Conservation (phyloP, 177 flowering plant species). For the Vitis hybrid region DNA sequence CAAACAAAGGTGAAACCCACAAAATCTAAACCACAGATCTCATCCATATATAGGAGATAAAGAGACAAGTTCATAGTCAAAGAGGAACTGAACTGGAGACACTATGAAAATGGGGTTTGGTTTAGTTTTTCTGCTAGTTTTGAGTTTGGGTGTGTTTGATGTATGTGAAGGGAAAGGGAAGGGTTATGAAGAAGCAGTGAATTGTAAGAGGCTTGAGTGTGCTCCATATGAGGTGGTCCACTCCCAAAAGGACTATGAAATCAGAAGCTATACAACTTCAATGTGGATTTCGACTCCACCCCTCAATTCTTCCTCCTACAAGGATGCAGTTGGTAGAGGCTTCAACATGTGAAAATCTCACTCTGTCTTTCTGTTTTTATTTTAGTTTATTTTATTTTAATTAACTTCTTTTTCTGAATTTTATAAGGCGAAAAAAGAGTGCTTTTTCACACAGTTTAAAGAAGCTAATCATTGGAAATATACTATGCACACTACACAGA, state of each 20-base stretch:
- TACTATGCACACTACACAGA: background rate
- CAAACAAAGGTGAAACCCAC: no score
- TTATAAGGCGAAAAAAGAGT: no score
- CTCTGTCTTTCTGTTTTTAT: background rate
- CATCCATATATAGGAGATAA: no score
- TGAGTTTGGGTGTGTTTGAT: background rate
- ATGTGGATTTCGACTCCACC: slow-evolving; percentile 17
- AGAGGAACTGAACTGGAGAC: no score
- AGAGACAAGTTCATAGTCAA: no score
- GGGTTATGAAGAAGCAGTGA: background rate
- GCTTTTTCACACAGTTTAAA: background rate
- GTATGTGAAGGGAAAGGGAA: background rate
- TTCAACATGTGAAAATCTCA: slow-evolving; percentile 7
- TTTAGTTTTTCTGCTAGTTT: no score
- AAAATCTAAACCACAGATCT: no score
- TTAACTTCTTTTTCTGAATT: background rate
- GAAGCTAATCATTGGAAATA: background rate
- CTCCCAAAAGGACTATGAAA: slow-evolving; percentile 10
- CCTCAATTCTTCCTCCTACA: slow-evolving; percentile 16
- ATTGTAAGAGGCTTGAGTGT: slow-evolving; percentile 13
- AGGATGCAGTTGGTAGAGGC: slow-evolving; percentile 14
- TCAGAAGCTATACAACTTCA: slow-evolving; percentile 16
- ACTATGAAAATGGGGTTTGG: no score
- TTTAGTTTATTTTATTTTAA: background rate
- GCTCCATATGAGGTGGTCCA: slow-evolving; percentile 14